Percentiles rank a stretch among this genome's conserved stretches.
These are phyloP conservation scores for Polygonum maritimum DNA, from an alignment of 148 eudicot species.

Conservation along the genomic window DNA sequence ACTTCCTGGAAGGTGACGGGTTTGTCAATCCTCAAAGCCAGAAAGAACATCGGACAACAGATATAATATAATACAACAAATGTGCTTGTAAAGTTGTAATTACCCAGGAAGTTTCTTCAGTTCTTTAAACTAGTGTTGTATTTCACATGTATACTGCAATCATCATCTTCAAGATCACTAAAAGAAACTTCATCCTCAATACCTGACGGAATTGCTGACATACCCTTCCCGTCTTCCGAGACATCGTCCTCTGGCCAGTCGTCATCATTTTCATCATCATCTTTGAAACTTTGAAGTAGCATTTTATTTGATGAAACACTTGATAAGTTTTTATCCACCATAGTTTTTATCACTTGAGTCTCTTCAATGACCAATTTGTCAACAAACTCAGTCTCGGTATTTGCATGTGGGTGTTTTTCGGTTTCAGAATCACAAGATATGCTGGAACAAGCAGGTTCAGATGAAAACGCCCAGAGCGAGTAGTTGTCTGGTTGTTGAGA, in stretches of 20 bases:
- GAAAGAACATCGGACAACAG: neutral
- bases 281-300: slow-evolving; percentile 29
- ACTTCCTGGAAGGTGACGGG: neutral
- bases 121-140: slow-evolving; percentile 22
- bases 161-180: slow-evolving; percentile 93
- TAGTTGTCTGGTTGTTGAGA: slow-evolving; percentile 24
- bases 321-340: slow-evolving; percentile 19
- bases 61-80: neutral
- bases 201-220: slow-evolving; percentile 24
- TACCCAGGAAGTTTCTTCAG: slow-evolving; percentile 1
- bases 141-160: slow-evolving; percentile 50
- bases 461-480: slow-evolving; percentile 26
- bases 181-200: slow-evolving; percentile 76
- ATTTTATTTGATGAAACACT: slow-evolving; percentile 21
- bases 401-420: slow-evolving; percentile 30
- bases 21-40: neutral
- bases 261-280: slow-evolving; percentile 38
- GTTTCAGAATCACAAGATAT: slow-evolving; percentile 32
- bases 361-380: slow-evolving; percentile 51
- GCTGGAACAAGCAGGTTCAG: slow-evolving; percentile 32
- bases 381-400: slow-evolving; percentile 30
- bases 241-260: slow-evolving; percentile 77
- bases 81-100: neutral
- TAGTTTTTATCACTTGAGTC: slow-evolving; percentile 23
- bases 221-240: slow-evolving; percentile 35